Conservation (phyloP, 2,329 filamentous ascomycete genomes). For the Alternaria sp. region DNA sequence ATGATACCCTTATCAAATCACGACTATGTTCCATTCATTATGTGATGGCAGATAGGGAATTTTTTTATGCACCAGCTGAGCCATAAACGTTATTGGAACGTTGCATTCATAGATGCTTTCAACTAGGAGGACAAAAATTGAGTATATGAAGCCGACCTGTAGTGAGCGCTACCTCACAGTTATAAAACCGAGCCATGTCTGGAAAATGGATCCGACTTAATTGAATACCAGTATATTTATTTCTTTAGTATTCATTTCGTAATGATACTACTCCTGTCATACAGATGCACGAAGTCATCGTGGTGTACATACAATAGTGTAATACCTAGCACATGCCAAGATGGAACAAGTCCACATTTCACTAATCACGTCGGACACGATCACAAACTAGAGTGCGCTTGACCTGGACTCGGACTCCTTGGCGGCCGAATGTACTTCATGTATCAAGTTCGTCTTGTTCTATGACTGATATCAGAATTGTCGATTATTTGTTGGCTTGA, state of each 20-base stretch:
- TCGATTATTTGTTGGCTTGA: neutral
- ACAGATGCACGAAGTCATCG: neutral
- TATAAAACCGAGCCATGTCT: too few relatives aligned
- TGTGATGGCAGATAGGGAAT: neutral
- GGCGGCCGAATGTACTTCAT: neutral
- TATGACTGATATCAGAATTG: too few relatives aligned
- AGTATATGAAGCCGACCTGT: rapidly evolving
- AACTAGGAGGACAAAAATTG: too few relatives aligned
- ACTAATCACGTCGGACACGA: neutral
- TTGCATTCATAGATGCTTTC: neutral
- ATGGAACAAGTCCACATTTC: neutral
- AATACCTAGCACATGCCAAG: neutral
- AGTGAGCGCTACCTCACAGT: rapidly evolving
- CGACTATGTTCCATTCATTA: neutral
- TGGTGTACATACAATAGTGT: too few relatives aligned
- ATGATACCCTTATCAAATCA: conserved; percentile 10
- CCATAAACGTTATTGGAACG: rapidly evolving
- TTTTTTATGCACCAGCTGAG: too few relatives aligned
- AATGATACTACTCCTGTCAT: rapidly evolving
- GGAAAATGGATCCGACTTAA: too few relatives aligned
- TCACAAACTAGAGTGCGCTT: neutral
- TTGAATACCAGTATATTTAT: too few relatives aligned
- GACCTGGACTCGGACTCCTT: neutral
- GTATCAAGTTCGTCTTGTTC: neutral
- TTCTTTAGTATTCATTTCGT: too few relatives aligned